Evolutionary conservation across 371 early-diverging fungal genomes (phyloP), one percentile per base, ranked within the genome.

Genomic region (Paraphysoderma sedebokerense): DNA sequence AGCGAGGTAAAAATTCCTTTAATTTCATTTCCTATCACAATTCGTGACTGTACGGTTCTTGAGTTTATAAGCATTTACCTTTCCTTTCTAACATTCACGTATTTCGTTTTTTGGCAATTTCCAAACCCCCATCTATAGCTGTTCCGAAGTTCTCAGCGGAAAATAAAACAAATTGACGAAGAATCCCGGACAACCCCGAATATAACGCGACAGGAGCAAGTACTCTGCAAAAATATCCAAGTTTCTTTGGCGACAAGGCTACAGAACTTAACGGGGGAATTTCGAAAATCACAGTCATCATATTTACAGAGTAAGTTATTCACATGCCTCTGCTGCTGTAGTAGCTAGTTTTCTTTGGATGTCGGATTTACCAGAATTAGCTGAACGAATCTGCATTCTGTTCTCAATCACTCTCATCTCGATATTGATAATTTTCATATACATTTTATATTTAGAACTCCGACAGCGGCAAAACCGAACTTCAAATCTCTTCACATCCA

Each of bases 241-340:
- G 77, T 72, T 29, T 78, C 85, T 34, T 62, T 93, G 35, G 96
- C 97, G 0, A 74, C 81, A 28, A 82, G 84, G 60, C 72, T 95
- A 27, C 92, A 92, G 61, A 87, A 86, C 4, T 66, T 79, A 24
- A 89, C 96, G 2, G 54, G 67, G 0, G 54, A 54, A 15, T 92
- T 92, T 55, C 66, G 95, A 47, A 86, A 82, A 45, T 64, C 77
- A 35, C 96, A 97, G 62, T 79, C 87, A 1, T 57, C 65, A 0
- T 97, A 92, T 54, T 56, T 97, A 60, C 74, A 85, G 53, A 87
- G 87, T 83, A 52, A n/a, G 61, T 38, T 6, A 11, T 15, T 20
- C 5, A 15, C 12, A 24, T 29, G 15, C 45, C 48, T 9, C 26
- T n/a, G 6, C 29, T 44, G 9, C 4, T 22, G 0, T 2, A n/a